Evolutionary conservation across 345 rosid genomes (phyloP).

Genomic region (Arabidopsis arenosa): DNA sequence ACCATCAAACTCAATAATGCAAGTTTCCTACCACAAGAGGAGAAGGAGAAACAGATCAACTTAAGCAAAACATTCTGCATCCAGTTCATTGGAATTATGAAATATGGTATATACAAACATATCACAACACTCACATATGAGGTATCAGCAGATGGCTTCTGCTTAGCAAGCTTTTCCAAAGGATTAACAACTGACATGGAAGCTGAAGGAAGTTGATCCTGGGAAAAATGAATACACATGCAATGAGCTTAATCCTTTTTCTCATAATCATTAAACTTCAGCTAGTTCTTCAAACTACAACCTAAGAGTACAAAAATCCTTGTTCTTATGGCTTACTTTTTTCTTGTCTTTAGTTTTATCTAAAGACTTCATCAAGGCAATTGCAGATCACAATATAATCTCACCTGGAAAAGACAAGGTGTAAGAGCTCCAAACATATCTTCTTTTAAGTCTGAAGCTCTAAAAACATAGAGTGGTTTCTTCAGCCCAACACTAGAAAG

Average conservation of each 20-base stretch:
- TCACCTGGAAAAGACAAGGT: slow-evolving; percentile 74
- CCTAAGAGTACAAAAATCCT: slow-evolving; percentile 10
- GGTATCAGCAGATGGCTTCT: slow-evolving; percentile 43
- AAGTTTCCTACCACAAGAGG: slow-evolving; percentile 58
- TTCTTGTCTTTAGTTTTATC: slow-evolving; percentile 37
- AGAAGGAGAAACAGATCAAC: slow-evolving; percentile 15
- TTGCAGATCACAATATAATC: slow-evolving; percentile 12
- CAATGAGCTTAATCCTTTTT: slow-evolving; percentile 17
- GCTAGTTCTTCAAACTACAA: not conserved
- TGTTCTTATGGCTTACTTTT: slow-evolving; percentile 44
- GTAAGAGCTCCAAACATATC: slow-evolving; percentile 78
- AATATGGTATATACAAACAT: slow-evolving; percentile 8
- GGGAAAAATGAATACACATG: slow-evolving; percentile 31
- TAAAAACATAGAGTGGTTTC: slow-evolving; percentile 74
- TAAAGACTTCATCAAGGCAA: slow-evolving; percentile 39
- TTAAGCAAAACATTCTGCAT: not conserved
- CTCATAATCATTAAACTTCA: not conserved
- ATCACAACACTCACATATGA: slow-evolving; percentile 27
- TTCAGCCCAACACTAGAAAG: slow-evolving; percentile 72
- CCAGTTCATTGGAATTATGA: not conserved
- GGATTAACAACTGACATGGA: slow-evolving; percentile 38
- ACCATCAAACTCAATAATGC: slow-evolving; percentile 86
- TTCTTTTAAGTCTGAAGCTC: slow-evolving; percentile 75
- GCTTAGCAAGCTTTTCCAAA: slow-evolving; percentile 47
- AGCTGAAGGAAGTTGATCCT: slow-evolving; percentile 50